Evolutionary conservation across 73 alveolate species (phyloP).

Genomic region (Symbiodinium pilosum): DNA sequence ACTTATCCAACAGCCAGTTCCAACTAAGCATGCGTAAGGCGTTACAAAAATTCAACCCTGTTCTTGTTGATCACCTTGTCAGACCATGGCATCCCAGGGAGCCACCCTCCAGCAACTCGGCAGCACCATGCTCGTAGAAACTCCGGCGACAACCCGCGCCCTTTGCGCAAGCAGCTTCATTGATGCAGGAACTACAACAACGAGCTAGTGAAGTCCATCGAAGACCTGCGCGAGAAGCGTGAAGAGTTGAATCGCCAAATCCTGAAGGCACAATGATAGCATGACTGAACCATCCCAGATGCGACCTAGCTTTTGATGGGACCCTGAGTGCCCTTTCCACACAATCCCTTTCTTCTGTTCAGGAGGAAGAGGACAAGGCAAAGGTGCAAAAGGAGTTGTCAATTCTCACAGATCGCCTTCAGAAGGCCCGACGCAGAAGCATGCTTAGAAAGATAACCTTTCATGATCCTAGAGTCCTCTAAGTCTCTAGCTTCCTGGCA

Average conservation of each 20-base stretch:
- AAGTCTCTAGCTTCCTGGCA: not conserved
- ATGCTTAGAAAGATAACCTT: too few relatives aligned
- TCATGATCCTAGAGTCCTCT: too few relatives aligned
- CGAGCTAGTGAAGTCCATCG: slow-evolving; percentile 98
- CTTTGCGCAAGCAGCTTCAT: not conserved
- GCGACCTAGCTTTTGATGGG: too few relatives aligned
- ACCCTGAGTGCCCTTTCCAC: too few relatives aligned
- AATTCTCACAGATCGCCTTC: slow-evolving; percentile 85
- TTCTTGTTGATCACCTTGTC: not conserved
- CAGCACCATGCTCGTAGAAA: not conserved
- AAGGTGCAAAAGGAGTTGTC: slow-evolving; percentile 93
- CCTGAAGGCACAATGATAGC: too few relatives aligned
- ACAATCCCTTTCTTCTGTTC: not conserved
- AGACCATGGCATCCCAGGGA: slow-evolving; percentile 96
- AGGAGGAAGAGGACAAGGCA: slow-evolving; percentile 95
- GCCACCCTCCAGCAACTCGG: slow-evolving; percentile 97
- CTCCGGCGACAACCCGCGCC: not conserved
- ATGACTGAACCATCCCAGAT: too few relatives aligned
- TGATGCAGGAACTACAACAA: slow-evolving; percentile 96
- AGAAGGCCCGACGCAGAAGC: slow-evolving; percentile 24
- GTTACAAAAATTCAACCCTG: too few relatives aligned
- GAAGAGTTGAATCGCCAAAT: slow-evolving; percentile 94
- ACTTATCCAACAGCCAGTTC: too few relatives aligned
- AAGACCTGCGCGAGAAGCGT: slow-evolving; percentile 95
- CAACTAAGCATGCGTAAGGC: too few relatives aligned